A percentile compares a stretch with the other conserved stretches of the same genome.
Evolutionary conservation across 2,329 filamentous ascomycete genomes (phyloP).

Genomic region (Talaromyces sp.): DNA sequence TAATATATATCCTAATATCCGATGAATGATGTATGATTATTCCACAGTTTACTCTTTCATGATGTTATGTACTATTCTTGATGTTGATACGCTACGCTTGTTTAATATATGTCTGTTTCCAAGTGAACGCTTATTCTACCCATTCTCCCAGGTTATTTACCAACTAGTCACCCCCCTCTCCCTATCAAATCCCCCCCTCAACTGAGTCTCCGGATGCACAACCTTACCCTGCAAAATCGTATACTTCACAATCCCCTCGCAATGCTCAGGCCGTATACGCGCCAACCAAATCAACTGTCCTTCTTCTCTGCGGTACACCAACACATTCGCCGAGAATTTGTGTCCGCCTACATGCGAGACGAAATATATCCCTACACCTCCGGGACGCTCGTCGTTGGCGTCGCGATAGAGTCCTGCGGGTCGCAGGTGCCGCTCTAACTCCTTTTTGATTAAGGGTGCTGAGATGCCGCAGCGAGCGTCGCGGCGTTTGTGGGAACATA

Average conservation of each 20-base stretch:
- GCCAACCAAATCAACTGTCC: conserved; percentile 73
- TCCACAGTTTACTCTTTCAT: background rate
- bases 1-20: conserved; percentile 2
- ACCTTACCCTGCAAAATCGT: conserved; percentile 87
- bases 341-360: conserved; percentile 91
- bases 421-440: conserved; percentile 79
- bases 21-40: conserved; percentile 10
- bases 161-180: conserved; percentile 68
- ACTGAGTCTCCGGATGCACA: conserved; percentile 77
- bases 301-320: conserved; percentile 68
- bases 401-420: conserved; percentile 78
- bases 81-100: conserved; percentile 4
- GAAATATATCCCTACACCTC: conserved; percentile 86
- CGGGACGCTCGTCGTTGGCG: conserved; percentile 75
- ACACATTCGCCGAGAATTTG: conserved; percentile 88
- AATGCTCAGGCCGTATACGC: conserved; percentile 80
- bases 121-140: too few relatives aligned
- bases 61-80: conserved; percentile 4
- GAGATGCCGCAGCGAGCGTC: conserved; percentile 90
- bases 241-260: conserved; percentile 81
- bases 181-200: conserved; percentile 82
- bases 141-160: conserved; percentile 26
- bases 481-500: conserved; percentile 85
- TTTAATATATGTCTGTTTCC: background rate
- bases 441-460: conserved; percentile 74